Evolutionary conservation across 2,329 filamentous ascomycete species (phyloP).

Genomic region (Fonsecaea pedrosoi): DNA sequence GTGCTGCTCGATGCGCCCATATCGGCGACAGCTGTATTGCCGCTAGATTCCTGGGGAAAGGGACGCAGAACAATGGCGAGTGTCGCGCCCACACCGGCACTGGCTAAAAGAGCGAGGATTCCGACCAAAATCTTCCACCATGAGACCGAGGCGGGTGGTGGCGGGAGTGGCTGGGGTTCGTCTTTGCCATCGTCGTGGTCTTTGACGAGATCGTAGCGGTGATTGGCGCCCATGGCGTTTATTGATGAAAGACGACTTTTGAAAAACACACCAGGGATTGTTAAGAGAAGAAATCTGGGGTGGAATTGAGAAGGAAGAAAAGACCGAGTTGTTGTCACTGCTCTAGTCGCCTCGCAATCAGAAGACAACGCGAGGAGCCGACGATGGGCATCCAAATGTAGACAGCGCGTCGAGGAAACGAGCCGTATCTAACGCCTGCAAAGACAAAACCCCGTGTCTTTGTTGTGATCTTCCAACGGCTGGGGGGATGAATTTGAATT

Average conservation of each 20-base stretch:
- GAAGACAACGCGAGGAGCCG: not conserved
- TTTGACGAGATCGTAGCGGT: constrained; percentile 27
- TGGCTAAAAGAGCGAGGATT: constrained; percentile 16
- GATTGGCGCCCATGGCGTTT: constrained; percentile 19
- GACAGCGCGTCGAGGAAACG: not conserved
- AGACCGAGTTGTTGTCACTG: not conserved
- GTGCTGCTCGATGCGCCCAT: constrained; percentile 3
- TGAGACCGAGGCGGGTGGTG: constrained; percentile 4
- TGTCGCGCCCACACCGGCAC: constrained; percentile 18
- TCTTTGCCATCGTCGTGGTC: constrained; percentile 18
- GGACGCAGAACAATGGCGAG: constrained; percentile 14
- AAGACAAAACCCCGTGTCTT: not conserved
- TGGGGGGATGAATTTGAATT: not conserved
- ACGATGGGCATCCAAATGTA: not conserved
- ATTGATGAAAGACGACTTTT: constrained; percentile 12
- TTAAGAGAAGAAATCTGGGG: constrained; percentile 1
- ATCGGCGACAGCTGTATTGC: constrained; percentile 2
- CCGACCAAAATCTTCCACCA: constrained; percentile 26
- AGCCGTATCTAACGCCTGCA: not conserved
- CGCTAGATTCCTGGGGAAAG: constrained; percentile 10
- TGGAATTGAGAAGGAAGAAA: not conserved
- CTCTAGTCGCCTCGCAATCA: not conserved
- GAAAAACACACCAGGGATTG: not conserved
- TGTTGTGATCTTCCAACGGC: not conserved
- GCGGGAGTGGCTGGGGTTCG: not conserved